These are phyloP conservation scores for Beauveria pseudobassiana DNA, from an alignment of 2,329 filamentous ascomycete genomes.

Conservation along the genomic window DNA sequence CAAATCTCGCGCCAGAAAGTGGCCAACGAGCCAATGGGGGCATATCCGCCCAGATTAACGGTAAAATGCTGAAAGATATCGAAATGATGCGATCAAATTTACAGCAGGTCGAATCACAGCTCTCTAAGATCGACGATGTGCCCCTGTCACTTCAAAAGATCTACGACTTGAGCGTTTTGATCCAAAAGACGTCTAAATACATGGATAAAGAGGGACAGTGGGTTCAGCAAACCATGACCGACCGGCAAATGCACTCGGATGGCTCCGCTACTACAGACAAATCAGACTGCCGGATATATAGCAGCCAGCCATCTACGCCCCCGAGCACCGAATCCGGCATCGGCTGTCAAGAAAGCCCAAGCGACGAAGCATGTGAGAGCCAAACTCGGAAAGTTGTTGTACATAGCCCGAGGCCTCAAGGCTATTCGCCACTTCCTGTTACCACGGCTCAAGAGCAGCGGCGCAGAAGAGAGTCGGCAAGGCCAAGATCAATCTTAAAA, in stretches of 20 bases:
- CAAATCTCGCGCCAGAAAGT: neutral
- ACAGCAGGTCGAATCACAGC: constrained; percentile 15
- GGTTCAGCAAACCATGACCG: constrained; percentile 20
- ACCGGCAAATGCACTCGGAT: neutral
- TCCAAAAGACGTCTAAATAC: constrained; percentile 23
- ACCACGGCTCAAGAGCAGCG: constrained; percentile 30
- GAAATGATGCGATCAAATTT: constrained; percentile 13
- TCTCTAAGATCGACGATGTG: constrained; percentile 13
- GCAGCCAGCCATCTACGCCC: neutral
- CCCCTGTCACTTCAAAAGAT: constrained; percentile 19
- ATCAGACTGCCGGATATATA: constrained; percentile 9
- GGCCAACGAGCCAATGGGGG: neutral
- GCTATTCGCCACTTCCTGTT: constrained; percentile 19
- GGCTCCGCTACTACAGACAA: neutral
- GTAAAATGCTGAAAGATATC: neutral
- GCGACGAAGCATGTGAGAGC: neutral
- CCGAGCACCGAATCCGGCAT: no score
- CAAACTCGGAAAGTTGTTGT: constrained; percentile 24
- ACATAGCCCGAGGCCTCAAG: constrained; percentile 21
- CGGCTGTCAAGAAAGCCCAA: neutral
- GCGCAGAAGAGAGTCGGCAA: constrained; percentile 23
- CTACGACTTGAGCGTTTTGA: constrained; percentile 19
- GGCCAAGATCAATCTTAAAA: constrained; percentile 30
- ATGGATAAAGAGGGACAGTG: constrained; percentile 22
- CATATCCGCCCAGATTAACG: neutral